These are phyloP conservation scores for Neurospora tetrasperma DNA, from an alignment of 495 filamentous ascomycete species.

Conservation along the genomic window DNA sequence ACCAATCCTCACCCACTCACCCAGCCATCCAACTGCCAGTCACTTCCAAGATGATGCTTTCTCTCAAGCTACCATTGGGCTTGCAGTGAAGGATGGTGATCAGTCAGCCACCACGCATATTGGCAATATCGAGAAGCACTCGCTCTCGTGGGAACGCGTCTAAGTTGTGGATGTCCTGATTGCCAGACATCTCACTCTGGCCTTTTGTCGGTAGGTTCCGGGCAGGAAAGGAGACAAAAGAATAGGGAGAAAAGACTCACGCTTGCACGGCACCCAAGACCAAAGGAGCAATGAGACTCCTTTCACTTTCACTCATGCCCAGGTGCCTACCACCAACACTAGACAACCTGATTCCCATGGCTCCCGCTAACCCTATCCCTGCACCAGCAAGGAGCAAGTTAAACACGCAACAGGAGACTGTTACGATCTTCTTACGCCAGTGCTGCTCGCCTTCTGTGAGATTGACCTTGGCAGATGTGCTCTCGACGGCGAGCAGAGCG, in stretches of 20 bases:
- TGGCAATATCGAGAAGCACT: not conserved
- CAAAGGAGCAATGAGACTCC: constrained; percentile 17
- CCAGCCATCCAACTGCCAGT: not conserved
- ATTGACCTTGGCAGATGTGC: constrained; percentile 4
- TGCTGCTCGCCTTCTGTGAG: constrained; percentile 24
- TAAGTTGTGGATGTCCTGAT: not conserved
- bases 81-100: not conserved
- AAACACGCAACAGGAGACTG: constrained; percentile 17
- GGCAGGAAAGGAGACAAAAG: not conserved
- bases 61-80: not conserved
- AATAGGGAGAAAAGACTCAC: constrained; percentile 5
- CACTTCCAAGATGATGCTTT: not conserved
- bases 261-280: constrained; percentile 14
- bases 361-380: constrained; percentile 14
- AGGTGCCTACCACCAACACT: not conserved
- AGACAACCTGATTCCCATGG: constrained; percentile 11
- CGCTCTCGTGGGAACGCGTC: not conserved
- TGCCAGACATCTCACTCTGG: not conserved
- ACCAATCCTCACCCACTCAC: not conserved
- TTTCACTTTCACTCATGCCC: not conserved
- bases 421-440: constrained; percentile 21
- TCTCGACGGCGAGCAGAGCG: constrained; percentile 13
- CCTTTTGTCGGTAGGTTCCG: not conserved
- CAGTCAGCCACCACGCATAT: not conserved
- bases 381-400: constrained; percentile 20